These are phyloP conservation scores for Guadua angustifolia DNA, from an alignment of 176 grass and related monocot species.

Conservation along the genomic window DNA sequence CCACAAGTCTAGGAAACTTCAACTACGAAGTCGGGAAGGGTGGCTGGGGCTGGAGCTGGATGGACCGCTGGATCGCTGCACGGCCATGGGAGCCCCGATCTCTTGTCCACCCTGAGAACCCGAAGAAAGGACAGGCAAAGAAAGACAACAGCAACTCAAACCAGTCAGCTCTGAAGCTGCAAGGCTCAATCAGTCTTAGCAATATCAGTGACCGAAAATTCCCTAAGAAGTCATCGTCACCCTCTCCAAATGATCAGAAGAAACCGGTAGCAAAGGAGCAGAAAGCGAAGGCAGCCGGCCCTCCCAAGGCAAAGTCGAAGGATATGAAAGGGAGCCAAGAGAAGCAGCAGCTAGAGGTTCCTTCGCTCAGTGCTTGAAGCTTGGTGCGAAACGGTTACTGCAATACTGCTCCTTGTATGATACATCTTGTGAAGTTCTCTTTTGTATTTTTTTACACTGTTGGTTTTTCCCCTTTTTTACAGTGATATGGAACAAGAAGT, in stretches of 20 bases:
- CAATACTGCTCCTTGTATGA: slow-evolving; percentile 35
- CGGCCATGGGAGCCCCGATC: slow-evolving; percentile 88
- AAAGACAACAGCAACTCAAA: slow-evolving; percentile 55
- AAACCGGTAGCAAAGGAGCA: slow-evolving; percentile 37
- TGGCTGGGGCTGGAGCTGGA: slow-evolving; percentile 98
- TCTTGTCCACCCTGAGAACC: slow-evolving; percentile 49
- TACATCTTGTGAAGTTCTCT: slow-evolving; percentile 48
- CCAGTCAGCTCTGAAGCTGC: slow-evolving; percentile 53
- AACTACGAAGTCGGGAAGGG: slow-evolving; percentile 74
- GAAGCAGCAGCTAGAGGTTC: slow-evolving; percentile 39
- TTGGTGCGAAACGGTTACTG: background rate
- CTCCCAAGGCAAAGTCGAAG: slow-evolving; percentile 57
- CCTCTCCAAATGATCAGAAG: slow-evolving; percentile 54
- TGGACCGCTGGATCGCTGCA: slow-evolving; percentile 85
- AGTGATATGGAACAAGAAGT: slow-evolving; percentile 25
- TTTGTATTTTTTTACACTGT: background rate
- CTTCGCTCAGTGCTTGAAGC: slow-evolving; percentile 42
- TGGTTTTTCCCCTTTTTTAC: background rate
- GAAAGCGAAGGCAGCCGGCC: slow-evolving; percentile 48
- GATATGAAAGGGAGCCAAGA: slow-evolving; percentile 50
- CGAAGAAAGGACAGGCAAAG: slow-evolving; percentile 52
- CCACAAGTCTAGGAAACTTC: slow-evolving; percentile 65
- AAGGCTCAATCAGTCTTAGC: slow-evolving; percentile 53
- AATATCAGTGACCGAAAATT: slow-evolving; percentile 50
- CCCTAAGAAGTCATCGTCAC: slow-evolving; percentile 41